Percentiles rank a stretch among this genome's conserved stretches.
Evolutionary conservation across 1,284 basidiomycete species (phyloP).

Genomic region (Austroboletus novae-zelandiae): DNA sequence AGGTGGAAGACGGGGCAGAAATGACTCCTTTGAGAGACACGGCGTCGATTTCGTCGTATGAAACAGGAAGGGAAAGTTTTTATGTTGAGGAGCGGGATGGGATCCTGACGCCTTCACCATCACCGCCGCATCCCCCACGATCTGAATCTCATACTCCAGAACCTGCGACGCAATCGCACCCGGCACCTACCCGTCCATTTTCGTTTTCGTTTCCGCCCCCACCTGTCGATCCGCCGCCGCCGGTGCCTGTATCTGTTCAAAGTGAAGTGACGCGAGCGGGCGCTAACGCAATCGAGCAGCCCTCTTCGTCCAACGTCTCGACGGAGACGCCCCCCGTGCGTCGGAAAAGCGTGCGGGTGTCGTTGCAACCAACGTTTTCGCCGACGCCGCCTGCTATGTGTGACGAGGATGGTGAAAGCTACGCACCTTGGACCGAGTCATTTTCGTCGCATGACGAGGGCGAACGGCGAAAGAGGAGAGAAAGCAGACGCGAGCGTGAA

Average conservation of each 20-base stretch:
- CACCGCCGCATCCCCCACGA: too few relatives aligned
- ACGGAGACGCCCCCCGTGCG: conserved; percentile 36
- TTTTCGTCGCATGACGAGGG: neutral
- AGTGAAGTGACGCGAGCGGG: conserved; percentile 6
- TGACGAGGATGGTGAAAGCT: conserved; percentile 39
- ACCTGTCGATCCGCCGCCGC: conserved; percentile 15
- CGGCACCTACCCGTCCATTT: neutral
- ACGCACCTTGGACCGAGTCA: conserved; percentile 22
- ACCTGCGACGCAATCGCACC: neutral
- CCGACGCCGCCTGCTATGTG: conserved; percentile 63
- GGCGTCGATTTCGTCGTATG: conserved; percentile 52
- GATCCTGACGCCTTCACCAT: too few relatives aligned
- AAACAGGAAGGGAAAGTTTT: conserved; percentile 53
- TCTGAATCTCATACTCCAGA: too few relatives aligned
- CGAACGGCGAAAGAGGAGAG: too few relatives aligned
- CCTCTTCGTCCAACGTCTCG: neutral
- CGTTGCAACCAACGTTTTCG: conserved; percentile 68
- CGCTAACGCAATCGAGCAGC: neutral
- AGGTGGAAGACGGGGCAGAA: too few relatives aligned
- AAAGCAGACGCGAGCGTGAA: too few relatives aligned
- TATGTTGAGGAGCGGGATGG: too few relatives aligned
- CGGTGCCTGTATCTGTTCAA: too few relatives aligned
- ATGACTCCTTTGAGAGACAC: conserved; percentile 14
- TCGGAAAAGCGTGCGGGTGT: conserved; percentile 73
- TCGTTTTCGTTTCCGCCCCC: conserved; percentile 24